phyloP scores from a whole-genome alignment of 192 early-diverging fungal genomes.

The Coemansia sp. region DNA sequence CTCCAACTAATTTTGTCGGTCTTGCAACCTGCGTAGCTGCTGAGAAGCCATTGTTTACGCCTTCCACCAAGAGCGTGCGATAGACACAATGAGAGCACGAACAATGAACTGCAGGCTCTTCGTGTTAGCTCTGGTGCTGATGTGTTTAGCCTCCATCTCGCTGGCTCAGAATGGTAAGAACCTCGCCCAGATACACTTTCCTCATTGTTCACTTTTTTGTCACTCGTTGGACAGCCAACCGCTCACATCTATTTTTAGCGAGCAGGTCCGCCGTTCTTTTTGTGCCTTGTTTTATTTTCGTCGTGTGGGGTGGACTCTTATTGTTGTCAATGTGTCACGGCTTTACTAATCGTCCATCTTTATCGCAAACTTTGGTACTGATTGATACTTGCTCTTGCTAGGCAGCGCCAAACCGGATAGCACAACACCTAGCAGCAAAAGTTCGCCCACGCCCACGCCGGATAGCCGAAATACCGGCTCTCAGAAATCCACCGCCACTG shows the following conservation, averaged over 20 bases:
- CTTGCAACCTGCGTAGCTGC: too few species aligned
- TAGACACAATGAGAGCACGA: conserved; percentile 24
- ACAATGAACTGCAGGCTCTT: conserved; percentile 27
- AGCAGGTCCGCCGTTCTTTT: not conserved
- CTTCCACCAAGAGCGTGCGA: not conserved
- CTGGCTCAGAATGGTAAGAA: conserved; percentile 36
- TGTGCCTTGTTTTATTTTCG: not conserved
- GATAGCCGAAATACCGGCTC: not conserved
- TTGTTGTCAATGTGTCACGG: conserved; percentile 1
- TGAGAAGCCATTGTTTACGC: not conserved
- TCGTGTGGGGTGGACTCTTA: not conserved
- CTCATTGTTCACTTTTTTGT: conserved; percentile 2
- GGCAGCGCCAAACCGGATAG: conserved; percentile 2
- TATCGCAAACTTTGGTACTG: not conserved
- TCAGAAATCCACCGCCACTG: not conserved
- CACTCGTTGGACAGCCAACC: not conserved
- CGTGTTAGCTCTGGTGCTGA: conserved; percentile 26
- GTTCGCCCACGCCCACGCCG: conserved; percentile 1
- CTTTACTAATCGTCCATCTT: not conserved
- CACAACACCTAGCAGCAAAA: not conserved
- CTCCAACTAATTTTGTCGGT: not conserved
- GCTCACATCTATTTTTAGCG: conserved; percentile 11
- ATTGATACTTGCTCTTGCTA: not conserved
- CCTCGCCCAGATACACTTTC: not conserved
- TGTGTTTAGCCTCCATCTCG: conserved; percentile 26